Evolutionary conservation across 805 yeast species (phyloP).

Genomic region (Yamadazyma philogaea): DNA sequence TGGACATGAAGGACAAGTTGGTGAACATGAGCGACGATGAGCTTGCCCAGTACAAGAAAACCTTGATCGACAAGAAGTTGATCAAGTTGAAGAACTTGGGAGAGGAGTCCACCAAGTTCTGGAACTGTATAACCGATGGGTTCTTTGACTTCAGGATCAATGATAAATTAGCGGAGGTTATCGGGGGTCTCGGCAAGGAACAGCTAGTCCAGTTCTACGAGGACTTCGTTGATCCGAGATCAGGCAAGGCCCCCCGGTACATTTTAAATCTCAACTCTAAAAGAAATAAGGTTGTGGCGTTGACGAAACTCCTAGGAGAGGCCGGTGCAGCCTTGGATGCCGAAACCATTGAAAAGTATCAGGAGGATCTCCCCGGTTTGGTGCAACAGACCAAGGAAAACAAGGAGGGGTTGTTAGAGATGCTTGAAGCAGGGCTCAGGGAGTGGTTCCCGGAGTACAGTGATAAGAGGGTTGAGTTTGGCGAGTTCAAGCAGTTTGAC

Average conservation of each 20-base stretch:
- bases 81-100: constrained; percentile 73
- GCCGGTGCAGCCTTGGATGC: background rate
- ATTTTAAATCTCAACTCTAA: constrained; percentile 44
- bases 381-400: constrained; percentile 2
- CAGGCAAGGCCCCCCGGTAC: constrained; percentile 35
- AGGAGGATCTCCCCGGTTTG: constrained; percentile 6
- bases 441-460: constrained; percentile 10
- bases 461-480: constrained; percentile 3
- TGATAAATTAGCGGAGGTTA: constrained; percentile 52
- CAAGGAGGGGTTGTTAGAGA: background rate
- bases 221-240: constrained; percentile 27
- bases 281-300: constrained; percentile 8
- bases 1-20: constrained; percentile 44
- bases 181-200: constrained; percentile 50
- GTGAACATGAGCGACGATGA: constrained; percentile 56
- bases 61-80: constrained; percentile 61
- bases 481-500: constrained; percentile 10
- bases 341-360: constrained; percentile 3
- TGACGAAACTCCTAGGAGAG: constrained; percentile 10
- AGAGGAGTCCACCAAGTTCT: constrained; percentile 69
- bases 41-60: constrained; percentile 64
- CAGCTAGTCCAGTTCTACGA: constrained; percentile 59
- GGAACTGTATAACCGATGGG: constrained; percentile 69
- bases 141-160: constrained; percentile 70
- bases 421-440: constrained; percentile 1